Base-by-base conservation (phyloP, 2,329 filamentous ascomycete genomes). In the Aspergillus sp. region DNA sequence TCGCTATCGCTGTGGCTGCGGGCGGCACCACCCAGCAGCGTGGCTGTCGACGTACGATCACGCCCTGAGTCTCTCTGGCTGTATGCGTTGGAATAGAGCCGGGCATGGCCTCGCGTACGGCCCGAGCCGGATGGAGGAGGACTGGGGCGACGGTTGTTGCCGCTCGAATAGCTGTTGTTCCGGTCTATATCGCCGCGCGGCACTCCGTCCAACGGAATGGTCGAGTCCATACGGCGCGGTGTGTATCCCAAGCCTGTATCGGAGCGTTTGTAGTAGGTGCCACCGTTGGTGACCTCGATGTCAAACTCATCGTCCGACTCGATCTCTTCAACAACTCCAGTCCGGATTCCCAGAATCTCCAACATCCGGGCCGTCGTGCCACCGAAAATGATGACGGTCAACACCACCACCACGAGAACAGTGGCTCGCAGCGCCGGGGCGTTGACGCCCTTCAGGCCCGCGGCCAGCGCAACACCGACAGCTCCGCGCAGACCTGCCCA, bases 271-370 rank as follows among this genome's bases (percentile, higher is more conserved):
- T 90, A 89, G 70, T 93, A 96, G 7, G 90, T 87, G 10, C 89
- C 89, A 23, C 85, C 84, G 17, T 85, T 85, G 55, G 90, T 87
- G 12, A 82, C 83, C 75, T 97, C 95, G 63, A 97, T 99, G 74
- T 99, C 95, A 70, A 99, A 99, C 76, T 99, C 95, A 72, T 99
- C 95, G 72, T 99, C 95, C 48, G 92, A 97, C 74, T 99, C 95
- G 48, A 96, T 91, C 74, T 99, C 95, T 70, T 99, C 95, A 0
- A 97, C 91, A 0, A 99, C 94, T 0, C 95, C 95, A 0, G 94
- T 99, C 59, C 92, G 87, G 63, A 99, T 99, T n/a, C 92, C 91
- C 15, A 98, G 81, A 57, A 99, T 99, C 75, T 99, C 95, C 17
- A 99, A 82, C 95, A 99, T 99, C 58, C 94, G 89, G 12, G 94